phyloP scores from a whole-genome alignment of 345 rosid genomes.

The Arabis alpina region DNA sequence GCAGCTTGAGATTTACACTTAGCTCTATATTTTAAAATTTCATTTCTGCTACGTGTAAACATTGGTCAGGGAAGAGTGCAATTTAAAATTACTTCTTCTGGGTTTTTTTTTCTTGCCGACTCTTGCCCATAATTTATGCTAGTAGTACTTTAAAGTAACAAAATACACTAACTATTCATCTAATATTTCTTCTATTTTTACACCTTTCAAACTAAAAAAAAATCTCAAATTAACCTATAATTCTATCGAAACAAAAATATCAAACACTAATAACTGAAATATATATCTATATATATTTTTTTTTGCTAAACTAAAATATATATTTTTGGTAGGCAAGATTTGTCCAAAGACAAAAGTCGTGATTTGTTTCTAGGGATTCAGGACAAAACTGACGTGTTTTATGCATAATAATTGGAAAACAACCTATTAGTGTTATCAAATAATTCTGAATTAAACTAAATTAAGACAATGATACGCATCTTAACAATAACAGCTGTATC shows the following conservation, averaged over 20 bases:
- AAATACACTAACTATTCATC: neutral
- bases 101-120: neutral
- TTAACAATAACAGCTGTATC: conserved; percentile 22
- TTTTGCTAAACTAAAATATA: no score
- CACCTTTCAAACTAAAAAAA: neutral
- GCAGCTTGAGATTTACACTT: conserved; percentile 26
- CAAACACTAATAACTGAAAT: no score
- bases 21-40: neutral
- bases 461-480: conserved; percentile 25
- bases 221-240: no score
- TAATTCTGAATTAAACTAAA: neutral
- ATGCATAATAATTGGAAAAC: conserved; percentile 12
- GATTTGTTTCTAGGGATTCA: conserved; percentile 35
- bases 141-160: no score
- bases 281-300: no score
- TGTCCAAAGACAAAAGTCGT: conserved; percentile 32
- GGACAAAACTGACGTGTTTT: conserved; percentile 23
- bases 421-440: neutral
- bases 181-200: neutral
- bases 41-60: conserved; percentile 20
- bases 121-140: neutral
- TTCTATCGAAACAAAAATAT: no score
- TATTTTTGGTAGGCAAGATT: conserved; percentile 27
- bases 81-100: neutral
- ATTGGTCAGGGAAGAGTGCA: conserved; percentile 29